Base-by-base conservation (phyloP, 441 rosid genomes). In the Gossypium gossypioides region DNA sequence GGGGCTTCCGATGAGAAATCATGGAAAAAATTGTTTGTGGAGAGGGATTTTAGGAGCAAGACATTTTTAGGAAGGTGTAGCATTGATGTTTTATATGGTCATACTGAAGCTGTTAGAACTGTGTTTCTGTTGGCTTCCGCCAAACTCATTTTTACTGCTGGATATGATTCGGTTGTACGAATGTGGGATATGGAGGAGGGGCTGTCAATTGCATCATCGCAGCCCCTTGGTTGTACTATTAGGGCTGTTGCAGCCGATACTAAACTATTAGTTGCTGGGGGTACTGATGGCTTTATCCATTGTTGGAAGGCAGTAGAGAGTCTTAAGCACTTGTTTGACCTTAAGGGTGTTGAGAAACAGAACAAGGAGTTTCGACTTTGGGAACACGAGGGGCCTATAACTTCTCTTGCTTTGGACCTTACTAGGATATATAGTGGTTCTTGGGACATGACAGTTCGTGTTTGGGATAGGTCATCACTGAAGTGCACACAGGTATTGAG, bases 151-250 rank as follows among this genome's bases (percentile, higher is more conserved):
- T 91, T 93, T 72, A 86, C 95, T 15, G 84, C 95, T 27, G 97
- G 98, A 62, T 93, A 93, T 81, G 98, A 93, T 74, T 75, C 82
- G 3, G 76, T 84, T 76, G 88, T 93, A 62, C 86, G 95, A 44
- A 90, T 89, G 93, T 93, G 98, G 98, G 87, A 84, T 74, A 65
- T 90, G 93, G 98, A 90, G 61, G 95, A 89, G 18, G 96, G 98
- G 8, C 70, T 83, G 60, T 81, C 83, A 0, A 85, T 93, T 66
- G 88, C 96, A 6, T 81, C 92, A 0, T 90, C 98, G 6, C 78
- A 76, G 71, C 84, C 93, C 55, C 93, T 93, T 69, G 95, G 96
- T 64, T 90, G 98, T 82, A 90, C 98, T 0, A 85, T 93, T 37
- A 88, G 98, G 68, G 95, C 95, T 0, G 84, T 91, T 64, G 86